A percentile compares a stretch with the other conserved stretches of the same genome.
Evolutionary conservation across 1,139 yeast species (phyloP).

Genomic region (Hyphopichia burtonii): DNA sequence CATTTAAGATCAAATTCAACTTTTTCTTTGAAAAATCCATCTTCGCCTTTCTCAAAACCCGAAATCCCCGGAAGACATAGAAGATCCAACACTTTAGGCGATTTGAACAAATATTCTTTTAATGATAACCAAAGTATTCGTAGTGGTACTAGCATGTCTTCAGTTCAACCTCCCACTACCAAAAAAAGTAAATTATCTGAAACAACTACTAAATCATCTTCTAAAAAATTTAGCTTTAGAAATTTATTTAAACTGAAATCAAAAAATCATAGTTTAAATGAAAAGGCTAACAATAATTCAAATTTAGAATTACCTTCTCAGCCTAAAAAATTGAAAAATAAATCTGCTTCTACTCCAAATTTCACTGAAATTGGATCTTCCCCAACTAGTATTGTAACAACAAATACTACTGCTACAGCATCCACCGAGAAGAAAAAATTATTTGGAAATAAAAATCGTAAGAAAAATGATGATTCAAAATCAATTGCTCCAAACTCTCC

Average conservation of each 20-base stretch:
- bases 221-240: constrained; percentile 40
- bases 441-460: constrained; percentile 2
- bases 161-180: background rate
- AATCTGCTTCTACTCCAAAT: constrained; percentile 32
- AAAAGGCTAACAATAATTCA: background rate
- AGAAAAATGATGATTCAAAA: constrained; percentile 6
- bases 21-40: constrained; percentile 17
- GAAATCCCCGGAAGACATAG: constrained; percentile 13
- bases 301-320: constrained; percentile 9
- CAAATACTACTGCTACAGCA: constrained; percentile 1
- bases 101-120: constrained; percentile 5
- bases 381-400: background rate
- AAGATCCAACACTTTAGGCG: constrained; percentile 24
- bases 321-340: constrained; percentile 21
- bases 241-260: constrained; percentile 39
- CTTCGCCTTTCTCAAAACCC: background rate
- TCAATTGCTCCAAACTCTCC: background rate
- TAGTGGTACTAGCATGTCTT: background rate
- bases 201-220: background rate
- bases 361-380: constrained; percentile 7
- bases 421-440: constrained; percentile 4
- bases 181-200: background rate
- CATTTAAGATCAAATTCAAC: constrained; percentile 32
- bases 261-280: constrained; percentile 24
- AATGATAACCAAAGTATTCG: background rate